Evolutionary conservation across 2,329 filamentous ascomycete genomes (phyloP).

Genomic region (Aspergillus flavus): DNA sequence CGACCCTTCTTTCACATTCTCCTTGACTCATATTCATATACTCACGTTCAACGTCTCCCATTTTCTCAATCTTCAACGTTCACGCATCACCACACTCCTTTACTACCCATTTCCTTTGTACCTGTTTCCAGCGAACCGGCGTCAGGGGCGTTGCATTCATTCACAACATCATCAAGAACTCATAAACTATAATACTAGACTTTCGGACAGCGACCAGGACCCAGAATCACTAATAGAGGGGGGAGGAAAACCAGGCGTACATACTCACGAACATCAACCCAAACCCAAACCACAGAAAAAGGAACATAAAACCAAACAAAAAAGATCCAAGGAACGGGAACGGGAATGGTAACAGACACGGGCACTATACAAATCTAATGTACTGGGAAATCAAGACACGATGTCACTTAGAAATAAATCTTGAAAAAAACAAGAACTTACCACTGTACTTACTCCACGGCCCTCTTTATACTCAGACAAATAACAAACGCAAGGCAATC

Average conservation of each 20-base stretch:
- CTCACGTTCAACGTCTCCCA: background rate
- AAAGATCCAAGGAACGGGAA: background rate
- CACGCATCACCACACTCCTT: background rate
- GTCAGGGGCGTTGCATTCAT: background rate
- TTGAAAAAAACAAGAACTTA: too few species aligned
- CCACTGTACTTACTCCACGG: too few species aligned
- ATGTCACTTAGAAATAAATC: background rate
- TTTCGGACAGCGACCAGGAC: background rate
- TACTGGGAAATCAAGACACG: background rate
- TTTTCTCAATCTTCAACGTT: constrained; percentile 5
- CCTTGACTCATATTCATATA: background rate
- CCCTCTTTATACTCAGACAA: too few species aligned
- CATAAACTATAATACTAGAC: background rate
- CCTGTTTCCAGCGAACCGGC: background rate
- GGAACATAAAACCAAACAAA: background rate
- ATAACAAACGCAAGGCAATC: too few species aligned
- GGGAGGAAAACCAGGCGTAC: background rate
- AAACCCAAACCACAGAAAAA: background rate
- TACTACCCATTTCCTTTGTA: background rate
- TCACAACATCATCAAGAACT: background rate
- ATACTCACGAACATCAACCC: background rate
- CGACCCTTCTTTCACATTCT: background rate
- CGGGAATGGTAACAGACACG: background rate
- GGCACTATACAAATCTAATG: background rate
- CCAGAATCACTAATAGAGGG: background rate